A percentile compares a stretch with the other conserved stretches of the same genome.
phyloP scores from a whole-genome alignment of 225 moss, liverwort and hornwort species.

The Antitrichia curtipendula region DNA sequence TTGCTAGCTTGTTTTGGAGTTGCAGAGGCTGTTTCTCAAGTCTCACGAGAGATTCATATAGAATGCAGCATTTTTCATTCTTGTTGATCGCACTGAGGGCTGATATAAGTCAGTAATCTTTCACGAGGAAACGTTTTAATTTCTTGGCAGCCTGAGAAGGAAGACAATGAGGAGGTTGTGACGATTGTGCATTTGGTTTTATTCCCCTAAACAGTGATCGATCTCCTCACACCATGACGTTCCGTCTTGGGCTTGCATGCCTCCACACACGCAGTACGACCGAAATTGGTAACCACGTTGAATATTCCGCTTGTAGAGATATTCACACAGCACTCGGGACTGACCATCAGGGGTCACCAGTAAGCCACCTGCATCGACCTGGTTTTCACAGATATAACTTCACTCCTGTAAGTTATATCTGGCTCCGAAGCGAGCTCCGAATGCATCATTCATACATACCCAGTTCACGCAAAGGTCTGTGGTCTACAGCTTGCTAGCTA shows the following conservation, averaged over 20 bases:
- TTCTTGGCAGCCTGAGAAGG: not conserved
- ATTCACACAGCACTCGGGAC: too few species aligned
- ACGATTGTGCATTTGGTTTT: not conserved
- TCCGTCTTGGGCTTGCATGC: not conserved
- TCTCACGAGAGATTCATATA: not conserved
- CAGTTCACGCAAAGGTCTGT: not conserved
- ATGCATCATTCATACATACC: not conserved
- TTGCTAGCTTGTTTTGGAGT: conserved; percentile 21
- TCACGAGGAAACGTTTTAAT: not conserved
- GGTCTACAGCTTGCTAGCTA: not conserved
- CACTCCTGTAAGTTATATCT: not conserved
- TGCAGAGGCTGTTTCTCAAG: not conserved
- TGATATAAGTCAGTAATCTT: not conserved
- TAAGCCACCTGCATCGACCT: not conserved
- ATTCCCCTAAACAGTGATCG: not conserved
- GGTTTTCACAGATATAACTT: not conserved
- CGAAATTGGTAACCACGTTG: not conserved
- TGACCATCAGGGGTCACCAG: too few species aligned
- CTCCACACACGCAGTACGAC: not conserved
- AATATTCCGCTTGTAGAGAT: not conserved
- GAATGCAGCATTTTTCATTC: not conserved
- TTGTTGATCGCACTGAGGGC: not conserved
- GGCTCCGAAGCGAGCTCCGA: not conserved
- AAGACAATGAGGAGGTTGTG: not conserved
- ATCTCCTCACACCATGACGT: too few species aligned